Base-by-base conservation (phyloP, 2,329 filamentous ascomycete species). In the Colletotrichum acutatum region DNA sequence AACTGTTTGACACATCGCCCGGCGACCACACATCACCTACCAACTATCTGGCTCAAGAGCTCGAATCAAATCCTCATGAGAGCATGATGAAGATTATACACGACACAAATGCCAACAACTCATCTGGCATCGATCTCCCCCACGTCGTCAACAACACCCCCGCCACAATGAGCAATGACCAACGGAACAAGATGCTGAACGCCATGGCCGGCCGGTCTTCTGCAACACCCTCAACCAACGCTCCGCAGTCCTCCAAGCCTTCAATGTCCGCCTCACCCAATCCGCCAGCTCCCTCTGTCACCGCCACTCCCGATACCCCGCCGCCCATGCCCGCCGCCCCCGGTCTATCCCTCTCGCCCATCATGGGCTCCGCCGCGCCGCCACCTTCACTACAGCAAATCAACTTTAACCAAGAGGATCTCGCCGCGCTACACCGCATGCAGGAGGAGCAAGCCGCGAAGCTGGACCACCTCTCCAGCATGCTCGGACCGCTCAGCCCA, bases 401-500 rank as follows among this genome's bases (percentile, higher is more conserved):
- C 74, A 89, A 87, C 58, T 89, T 89, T 73, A 95, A 93, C 5
- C 89, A 93, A 74, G 87, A 92, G 16, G 93, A 97, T 74, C 89
- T 98, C 32, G 94, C 97, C 64, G 89, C 93, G 34, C 87, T 98
- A 2, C 90, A 94, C 75, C 92, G 92, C 56, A 86, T 98, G 78
- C 94, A 97, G 79, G 90, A 90, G 28, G 91, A 96, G 72, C 95
- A 98, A 78, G 91, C 93, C 73, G 88, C 88, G 60, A 93, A 93
- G 61, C 93, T 98, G 1, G 90, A 94, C 74, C 91, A 94, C 71
- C 86, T 98, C 11, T 91, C 91, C 64, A 91, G 90, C 68, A 85
- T 95, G 19, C 87, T 98, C 8, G 92, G 93, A 7, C 95, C 95
- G 0, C 87, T 97, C 14, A 95, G 92, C 78, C 95, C 95, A 0